These are phyloP conservation scores for Linderniella brevidens DNA, from an alignment of 257 asterid genomes.

Conservation along the genomic window DNA sequence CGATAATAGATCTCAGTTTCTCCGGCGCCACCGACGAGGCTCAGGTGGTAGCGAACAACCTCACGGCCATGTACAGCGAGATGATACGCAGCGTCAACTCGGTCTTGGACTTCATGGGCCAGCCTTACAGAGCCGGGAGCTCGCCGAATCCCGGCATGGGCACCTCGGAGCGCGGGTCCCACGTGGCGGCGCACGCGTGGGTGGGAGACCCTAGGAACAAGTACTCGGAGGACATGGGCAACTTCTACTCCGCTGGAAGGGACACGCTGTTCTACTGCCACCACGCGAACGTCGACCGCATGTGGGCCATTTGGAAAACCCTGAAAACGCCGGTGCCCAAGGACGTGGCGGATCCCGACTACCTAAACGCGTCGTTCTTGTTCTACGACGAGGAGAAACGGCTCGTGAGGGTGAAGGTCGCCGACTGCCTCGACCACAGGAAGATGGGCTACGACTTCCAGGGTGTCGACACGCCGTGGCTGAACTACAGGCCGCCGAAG, in stretches of 20 bases:
- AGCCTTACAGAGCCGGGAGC: conserved; percentile 16
- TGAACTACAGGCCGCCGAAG: conserved; percentile 14
- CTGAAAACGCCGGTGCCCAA: conserved; percentile 14
- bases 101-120: conserved; percentile 27
- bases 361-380: conserved; percentile 25
- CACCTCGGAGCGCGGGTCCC: conserved; percentile 32
- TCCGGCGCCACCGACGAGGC: conserved; percentile 9
- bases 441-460: conserved; percentile 14
- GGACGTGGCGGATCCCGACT: conserved; percentile 20
- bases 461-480: conserved; percentile 24
- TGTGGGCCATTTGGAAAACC: conserved; percentile 47
- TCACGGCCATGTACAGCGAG: conserved; percentile 19
- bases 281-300: conserved; percentile 47
- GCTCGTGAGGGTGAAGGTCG: conserved; percentile 26
- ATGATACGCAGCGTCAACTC: conserved; percentile 23
- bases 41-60: conserved; percentile 19
- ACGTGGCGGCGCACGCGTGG: conserved; percentile 22
- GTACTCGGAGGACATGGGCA: conserved; percentile 35
- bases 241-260: conserved; percentile 49
- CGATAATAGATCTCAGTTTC: conserved; percentile 20
- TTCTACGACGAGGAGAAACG: conserved; percentile 34
- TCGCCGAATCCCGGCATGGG: conserved; percentile 25
- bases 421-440: conserved; percentile 15
- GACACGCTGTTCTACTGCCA: conserved; percentile 41
- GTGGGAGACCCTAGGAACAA: conserved; percentile 25